These are phyloP conservation scores for Westerdykella aurantiaca DNA, from an alignment of 2,329 filamentous ascomycete genomes.

Conservation along the genomic window DNA sequence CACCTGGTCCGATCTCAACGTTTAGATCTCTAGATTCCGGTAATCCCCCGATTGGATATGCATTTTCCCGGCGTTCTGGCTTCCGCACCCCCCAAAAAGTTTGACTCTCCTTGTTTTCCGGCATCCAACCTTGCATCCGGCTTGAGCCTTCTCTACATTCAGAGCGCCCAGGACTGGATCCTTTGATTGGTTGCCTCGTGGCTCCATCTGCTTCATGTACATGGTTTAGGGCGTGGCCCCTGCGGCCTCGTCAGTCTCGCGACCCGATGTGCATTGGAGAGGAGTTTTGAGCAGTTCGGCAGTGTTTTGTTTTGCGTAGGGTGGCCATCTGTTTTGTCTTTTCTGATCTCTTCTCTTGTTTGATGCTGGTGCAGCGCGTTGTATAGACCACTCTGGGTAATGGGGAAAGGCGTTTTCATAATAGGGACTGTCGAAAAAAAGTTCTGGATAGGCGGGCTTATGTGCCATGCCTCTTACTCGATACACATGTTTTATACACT, in stretches of 20 bases:
- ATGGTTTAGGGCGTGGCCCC: background rate
- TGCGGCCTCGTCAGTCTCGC: background rate
- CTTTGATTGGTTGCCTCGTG: conserved; percentile 17
- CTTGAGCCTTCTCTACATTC: conserved; percentile 18
- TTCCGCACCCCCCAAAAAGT: conserved; percentile 13
- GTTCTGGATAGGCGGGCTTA: conserved; percentile 12
- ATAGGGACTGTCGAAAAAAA: conserved; percentile 13
- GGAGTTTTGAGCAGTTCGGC: conserved; percentile 21
- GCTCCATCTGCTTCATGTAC: conserved; percentile 6
- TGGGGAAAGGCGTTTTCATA: conserved; percentile 19
- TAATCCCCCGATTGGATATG: conserved; percentile 3
- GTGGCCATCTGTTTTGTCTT: conserved; percentile 4
- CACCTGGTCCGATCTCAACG: background rate
- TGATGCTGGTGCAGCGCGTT: too few relatives aligned
- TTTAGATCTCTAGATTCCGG: background rate
- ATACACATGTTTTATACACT: background rate
- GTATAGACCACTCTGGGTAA: conserved; percentile 13
- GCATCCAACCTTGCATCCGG: conserved; percentile 18
- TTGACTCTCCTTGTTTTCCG: conserved; percentile 12
- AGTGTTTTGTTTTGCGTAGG: conserved; percentile 7
- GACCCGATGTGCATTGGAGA: conserved; percentile 28
- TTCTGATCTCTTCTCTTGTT: conserved; percentile 2
- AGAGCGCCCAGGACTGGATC: conserved; percentile 11
- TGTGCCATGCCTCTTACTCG: conserved; percentile 6
- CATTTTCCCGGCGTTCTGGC: conserved; percentile 8